These are phyloP conservation scores for Lactifluus volemus DNA, from an alignment of 768 basidiomycete species.

Conservation along the genomic window DNA sequence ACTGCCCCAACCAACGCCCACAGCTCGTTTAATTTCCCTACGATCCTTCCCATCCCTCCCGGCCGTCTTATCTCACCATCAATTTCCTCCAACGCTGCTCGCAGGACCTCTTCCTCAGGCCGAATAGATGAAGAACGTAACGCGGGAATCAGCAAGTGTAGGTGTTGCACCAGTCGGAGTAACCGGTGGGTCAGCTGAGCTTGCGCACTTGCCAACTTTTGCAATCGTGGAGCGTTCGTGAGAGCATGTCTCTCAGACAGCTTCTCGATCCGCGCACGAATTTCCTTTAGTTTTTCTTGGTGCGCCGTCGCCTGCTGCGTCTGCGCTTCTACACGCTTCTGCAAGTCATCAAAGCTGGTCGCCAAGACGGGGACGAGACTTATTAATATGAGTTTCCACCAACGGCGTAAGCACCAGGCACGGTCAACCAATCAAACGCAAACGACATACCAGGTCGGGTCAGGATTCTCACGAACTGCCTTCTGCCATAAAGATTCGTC, in stretches of 20 bases:
- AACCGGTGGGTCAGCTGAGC: conserved; percentile 65
- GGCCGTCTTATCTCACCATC: conserved; percentile 57
- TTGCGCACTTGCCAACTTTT: conserved; percentile 53
- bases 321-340: conserved; percentile 72
- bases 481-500: conserved; percentile 73
- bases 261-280: conserved; percentile 52
- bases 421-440: conserved; percentile 6
- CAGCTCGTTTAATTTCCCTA: conserved; percentile 70
- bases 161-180: conserved; percentile 58
- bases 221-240: conserved; percentile 58
- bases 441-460: conserved; percentile 56
- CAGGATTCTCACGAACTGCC: conserved; percentile 73
- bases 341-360: conserved; percentile 73
- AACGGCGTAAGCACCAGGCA: not conserved
- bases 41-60: conserved; percentile 47
- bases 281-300: conserved; percentile 61
- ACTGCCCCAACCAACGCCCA: conserved; percentile 80
- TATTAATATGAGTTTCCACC: conserved; percentile 23
- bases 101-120: conserved; percentile 71
- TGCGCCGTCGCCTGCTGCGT: conserved; percentile 55
- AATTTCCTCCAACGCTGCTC: conserved; percentile 62
- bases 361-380: conserved; percentile 78
- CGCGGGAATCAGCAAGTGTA: conserved; percentile 71
- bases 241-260: conserved; percentile 57
- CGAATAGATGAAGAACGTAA: conserved; percentile 67